These are phyloP conservation scores for Salix viminalis DNA, from an alignment of 345 rosid genomes.

Conservation along the genomic window DNA sequence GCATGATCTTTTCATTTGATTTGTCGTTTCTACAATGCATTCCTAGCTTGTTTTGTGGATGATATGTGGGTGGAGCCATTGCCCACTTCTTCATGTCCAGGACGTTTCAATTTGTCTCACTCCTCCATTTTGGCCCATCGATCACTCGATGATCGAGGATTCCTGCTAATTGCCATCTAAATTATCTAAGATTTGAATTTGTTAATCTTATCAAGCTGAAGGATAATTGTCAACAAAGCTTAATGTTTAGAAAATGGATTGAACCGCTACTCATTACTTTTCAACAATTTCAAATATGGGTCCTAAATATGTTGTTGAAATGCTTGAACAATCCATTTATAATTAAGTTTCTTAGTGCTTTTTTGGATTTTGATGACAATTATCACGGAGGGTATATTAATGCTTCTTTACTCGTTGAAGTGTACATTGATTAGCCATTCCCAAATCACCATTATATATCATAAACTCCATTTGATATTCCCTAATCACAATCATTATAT, in stretches of 20 bases:
- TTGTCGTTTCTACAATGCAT: slow-evolving; percentile 3
- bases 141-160: slow-evolving; percentile 6
- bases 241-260: background rate
- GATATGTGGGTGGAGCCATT: slow-evolving; percentile 13
- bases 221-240: background rate
- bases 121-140: slow-evolving; percentile 1
- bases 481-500: background rate
- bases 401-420: background rate
- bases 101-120: slow-evolving; percentile 15
- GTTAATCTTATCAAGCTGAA: background rate
- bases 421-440: background rate
- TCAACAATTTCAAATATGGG: background rate
- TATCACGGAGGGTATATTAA: background rate
- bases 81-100: slow-evolving; percentile 15
- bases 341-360: background rate
- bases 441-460: background rate
- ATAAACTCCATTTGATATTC: background rate
- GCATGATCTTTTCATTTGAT: slow-evolving; percentile 2
- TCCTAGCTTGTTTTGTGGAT: slow-evolving; percentile 15
- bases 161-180: background rate
- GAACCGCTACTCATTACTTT: background rate
- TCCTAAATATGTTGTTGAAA: background rate
- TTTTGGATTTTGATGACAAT: slow-evolving; percentile 11
- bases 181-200: background rate
- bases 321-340: background rate